Evolutionary conservation across 2,329 filamentous ascomycete genomes (phyloP).

Genomic region (Phaeosphaeria sp.): DNA sequence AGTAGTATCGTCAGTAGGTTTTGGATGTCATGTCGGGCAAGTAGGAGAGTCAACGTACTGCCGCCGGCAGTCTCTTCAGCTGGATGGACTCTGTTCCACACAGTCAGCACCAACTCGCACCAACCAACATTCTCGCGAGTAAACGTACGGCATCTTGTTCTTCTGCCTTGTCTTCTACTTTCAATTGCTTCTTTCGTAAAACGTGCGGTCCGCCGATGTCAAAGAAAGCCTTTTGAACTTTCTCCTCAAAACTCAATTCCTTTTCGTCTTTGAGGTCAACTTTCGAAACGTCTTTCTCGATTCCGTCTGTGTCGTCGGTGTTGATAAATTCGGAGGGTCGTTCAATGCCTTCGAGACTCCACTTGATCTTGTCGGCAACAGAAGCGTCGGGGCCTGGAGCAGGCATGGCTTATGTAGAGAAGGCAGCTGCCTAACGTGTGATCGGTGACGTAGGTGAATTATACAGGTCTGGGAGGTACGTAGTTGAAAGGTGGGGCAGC

Average conservation of each 20-base stretch:
- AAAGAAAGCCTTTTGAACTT: slow-evolving; percentile 13
- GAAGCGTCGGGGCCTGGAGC: slow-evolving; percentile 6
- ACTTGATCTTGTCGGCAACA: slow-evolving; percentile 8
- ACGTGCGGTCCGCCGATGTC: slow-evolving; percentile 15
- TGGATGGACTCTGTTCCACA: slow-evolving; percentile 37
- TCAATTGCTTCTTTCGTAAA: slow-evolving; percentile 8
- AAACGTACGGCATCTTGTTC: slow-evolving; percentile 43
- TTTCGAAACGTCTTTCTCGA: slow-evolving; percentile 12
- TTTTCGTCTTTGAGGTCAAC: slow-evolving; percentile 11
- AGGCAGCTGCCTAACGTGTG: slow-evolving; percentile 10
- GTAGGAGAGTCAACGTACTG: slow-evolving; percentile 38
- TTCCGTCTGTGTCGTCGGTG: slow-evolving; percentile 1
- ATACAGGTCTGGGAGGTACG: background rate
- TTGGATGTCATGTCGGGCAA: background rate
- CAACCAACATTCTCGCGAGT: background rate
- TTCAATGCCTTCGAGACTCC: slow-evolving; percentile 8
- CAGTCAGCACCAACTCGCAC: background rate
- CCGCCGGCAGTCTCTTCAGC: slow-evolving; percentile 49
- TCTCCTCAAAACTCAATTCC: slow-evolving; percentile 6
- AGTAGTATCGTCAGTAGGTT: slow-evolving; percentile 4
- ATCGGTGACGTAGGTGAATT: slow-evolving; percentile 32
- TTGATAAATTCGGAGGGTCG: background rate
- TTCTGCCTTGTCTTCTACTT: slow-evolving; percentile 11
- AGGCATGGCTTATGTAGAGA: slow-evolving; percentile 23
- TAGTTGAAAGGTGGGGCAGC: slow-evolving; percentile 7